Evolutionary conservation across 2,329 filamentous ascomycete species (phyloP).

Genomic region (Beauveria medogensis): DNA sequence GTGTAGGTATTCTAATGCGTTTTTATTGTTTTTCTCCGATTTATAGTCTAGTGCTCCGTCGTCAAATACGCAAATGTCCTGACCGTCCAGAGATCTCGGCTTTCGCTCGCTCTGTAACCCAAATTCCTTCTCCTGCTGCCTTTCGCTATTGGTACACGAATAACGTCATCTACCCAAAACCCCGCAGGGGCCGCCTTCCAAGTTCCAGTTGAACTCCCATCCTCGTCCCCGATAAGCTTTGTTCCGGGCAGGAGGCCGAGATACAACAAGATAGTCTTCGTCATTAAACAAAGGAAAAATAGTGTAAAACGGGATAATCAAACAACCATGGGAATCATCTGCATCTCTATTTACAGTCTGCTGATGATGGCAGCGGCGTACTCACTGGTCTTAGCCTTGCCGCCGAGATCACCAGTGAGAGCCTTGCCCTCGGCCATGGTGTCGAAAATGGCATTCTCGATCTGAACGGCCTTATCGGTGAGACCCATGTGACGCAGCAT

Average conservation of each 20-base stretch:
- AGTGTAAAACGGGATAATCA: slow-evolving; percentile 9
- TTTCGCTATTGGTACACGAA: slow-evolving; percentile 9
- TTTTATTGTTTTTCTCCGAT: slow-evolving; percentile 3
- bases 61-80: neutral
- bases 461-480: slow-evolving; percentile 71
- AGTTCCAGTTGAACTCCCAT: neutral
- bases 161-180: slow-evolving; percentile 10
- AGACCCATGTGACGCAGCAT: slow-evolving; percentile 99
- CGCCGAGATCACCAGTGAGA: slow-evolving; percentile 91
- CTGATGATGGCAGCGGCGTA: slow-evolving; percentile 87
- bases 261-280: neutral
- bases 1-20: slow-evolving; percentile 8
- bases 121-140: slow-evolving; percentile 1
- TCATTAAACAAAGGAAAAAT: slow-evolving; percentile 8
- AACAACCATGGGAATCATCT: slow-evolving; percentile 9
- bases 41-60: slow-evolving; percentile 1
- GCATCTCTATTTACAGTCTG: slow-evolving; percentile 41
- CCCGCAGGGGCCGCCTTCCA: neutral
- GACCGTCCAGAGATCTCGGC: neutral
- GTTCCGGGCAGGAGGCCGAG: neutral
- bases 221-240: neutral
- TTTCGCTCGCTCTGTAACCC: neutral
- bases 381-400: slow-evolving; percentile 91
- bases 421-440: slow-evolving; percentile 93
- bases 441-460: slow-evolving; percentile 92